Conservation (phyloP, 2,329 filamentous ascomycete genomes). For the Sporothrix globosa region DNA sequence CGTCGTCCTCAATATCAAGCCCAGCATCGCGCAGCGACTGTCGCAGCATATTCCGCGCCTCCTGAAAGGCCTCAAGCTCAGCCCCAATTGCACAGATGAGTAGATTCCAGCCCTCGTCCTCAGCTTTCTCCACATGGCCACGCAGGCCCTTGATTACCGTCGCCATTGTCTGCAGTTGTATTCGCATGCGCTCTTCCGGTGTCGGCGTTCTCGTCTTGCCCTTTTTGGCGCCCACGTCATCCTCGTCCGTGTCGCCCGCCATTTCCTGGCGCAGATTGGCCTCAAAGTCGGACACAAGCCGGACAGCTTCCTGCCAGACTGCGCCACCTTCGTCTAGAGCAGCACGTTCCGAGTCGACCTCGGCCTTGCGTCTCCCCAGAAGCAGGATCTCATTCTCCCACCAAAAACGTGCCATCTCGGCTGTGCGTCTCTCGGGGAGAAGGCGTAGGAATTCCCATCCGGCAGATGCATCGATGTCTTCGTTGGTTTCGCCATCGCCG, state of each 20-base stretch:
- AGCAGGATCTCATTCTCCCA: conserved; percentile 66
- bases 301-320: conserved; percentile 67
- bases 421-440: conserved; percentile 65
- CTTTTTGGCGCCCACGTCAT: conserved; percentile 39
- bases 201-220: conserved; percentile 33
- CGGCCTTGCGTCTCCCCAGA: conserved; percentile 57
- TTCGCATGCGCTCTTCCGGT: conserved; percentile 37
- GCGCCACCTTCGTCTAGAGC: conserved; percentile 69
- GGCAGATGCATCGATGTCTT: conserved; percentile 43
- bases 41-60: conserved; percentile 42
- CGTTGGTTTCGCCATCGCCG: conserved; percentile 36
- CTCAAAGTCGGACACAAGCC: conserved; percentile 67
- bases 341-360: conserved; percentile 62
- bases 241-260: conserved; percentile 41
- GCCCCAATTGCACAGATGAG: conserved; percentile 76
- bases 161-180: conserved; percentile 61
- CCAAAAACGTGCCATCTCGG: conserved; percentile 71
- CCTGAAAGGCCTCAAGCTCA: conserved; percentile 48
- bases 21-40: conserved; percentile 43
- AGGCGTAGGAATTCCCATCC: conserved; percentile 62
- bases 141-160: conserved; percentile 60
- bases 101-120: conserved; percentile 70
- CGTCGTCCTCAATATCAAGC: conserved; percentile 38
- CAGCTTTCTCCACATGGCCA: conserved; percentile 57
- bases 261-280: conserved; percentile 61